Percentiles rank a stretch among this genome's conserved stretches.
Evolutionary conservation across 345 rosid genomes (phyloP).

Genomic region (Salix udensis): DNA sequence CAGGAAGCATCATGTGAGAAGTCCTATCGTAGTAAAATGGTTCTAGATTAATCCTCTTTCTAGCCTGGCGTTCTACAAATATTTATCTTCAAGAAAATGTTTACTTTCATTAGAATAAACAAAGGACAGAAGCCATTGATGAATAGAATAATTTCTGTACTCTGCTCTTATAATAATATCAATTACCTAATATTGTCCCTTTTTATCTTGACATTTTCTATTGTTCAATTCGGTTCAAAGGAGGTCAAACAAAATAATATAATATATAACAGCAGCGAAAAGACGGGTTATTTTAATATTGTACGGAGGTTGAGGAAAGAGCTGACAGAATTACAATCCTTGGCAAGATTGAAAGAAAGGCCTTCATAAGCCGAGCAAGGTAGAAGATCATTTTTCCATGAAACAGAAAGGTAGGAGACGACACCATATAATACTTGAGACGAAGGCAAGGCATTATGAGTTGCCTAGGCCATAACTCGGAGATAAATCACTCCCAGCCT

Average conservation of each 20-base stretch:
- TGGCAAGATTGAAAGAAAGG: neutral
- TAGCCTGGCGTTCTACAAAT: neutral
- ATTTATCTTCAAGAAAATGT: neutral
- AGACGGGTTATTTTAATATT: constrained; percentile 1
- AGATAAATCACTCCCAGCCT: neutral
- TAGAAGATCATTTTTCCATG: constrained; percentile 4
- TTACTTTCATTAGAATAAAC: neutral
- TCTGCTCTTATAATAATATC: too few species aligned
- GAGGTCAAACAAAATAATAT: neutral
- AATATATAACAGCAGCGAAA: neutral
- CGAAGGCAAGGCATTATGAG: too few species aligned
- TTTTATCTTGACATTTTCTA: neutral
- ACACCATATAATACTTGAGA: too few species aligned
- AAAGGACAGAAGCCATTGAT: neutral
- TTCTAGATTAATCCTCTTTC: neutral
- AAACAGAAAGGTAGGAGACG: neutral
- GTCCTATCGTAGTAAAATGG: constrained; percentile 26
- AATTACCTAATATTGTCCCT: neutral
- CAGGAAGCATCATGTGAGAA: constrained; percentile 17
- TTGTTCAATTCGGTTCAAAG: neutral
- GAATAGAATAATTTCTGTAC: neutral
- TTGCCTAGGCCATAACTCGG: too few species aligned
- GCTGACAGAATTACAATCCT: constrained; percentile 17
- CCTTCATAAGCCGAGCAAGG: neutral
- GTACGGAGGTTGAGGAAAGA: constrained; percentile 7